Evolutionary conservation across 495 filamentous ascomycete genomes (phyloP).

Genomic region (Apodospora peruviana): DNA sequence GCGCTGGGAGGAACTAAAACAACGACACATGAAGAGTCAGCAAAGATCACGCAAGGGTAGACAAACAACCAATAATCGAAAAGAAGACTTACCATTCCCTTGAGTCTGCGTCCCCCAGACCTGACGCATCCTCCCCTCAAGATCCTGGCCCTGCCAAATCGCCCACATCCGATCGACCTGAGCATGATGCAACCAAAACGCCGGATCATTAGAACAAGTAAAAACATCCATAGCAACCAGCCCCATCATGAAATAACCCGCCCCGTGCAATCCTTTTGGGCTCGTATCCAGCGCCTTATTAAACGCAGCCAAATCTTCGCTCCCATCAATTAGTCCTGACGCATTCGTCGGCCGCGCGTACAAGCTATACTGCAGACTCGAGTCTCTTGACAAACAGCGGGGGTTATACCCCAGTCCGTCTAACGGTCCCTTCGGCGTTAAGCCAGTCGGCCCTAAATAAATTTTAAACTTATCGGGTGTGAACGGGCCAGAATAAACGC

Average conservation of each 20-base stretch:
- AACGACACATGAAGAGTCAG: not conserved
- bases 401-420: conserved; percentile 3
- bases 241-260: conserved; percentile 3
- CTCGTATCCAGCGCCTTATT: not conserved
- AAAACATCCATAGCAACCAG: conserved; percentile 12
- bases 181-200: conserved; percentile 59
- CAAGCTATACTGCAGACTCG: not conserved
- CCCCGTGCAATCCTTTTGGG: not conserved
- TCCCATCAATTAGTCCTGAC: not conserved
- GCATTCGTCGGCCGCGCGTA: not conserved
- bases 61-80: not conserved
- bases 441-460: conserved; percentile 43
- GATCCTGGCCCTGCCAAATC: conserved; percentile 51
- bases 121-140: not conserved
- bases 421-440: not conserved
- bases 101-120: conserved; percentile 2
- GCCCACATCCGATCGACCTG: conserved; percentile 58
- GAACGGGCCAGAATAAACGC: conserved; percentile 3
- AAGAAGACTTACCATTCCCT: not conserved
- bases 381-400: conserved; percentile 6
- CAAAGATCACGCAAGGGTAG: not conserved
- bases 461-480: conserved; percentile 34
- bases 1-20: conserved; percentile 6
- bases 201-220: conserved; percentile 39
- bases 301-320: not conserved